Evolutionary conservation across 2,329 filamentous ascomycete species (phyloP).

Genomic region (Cladophialophora chaetospira): DNA sequence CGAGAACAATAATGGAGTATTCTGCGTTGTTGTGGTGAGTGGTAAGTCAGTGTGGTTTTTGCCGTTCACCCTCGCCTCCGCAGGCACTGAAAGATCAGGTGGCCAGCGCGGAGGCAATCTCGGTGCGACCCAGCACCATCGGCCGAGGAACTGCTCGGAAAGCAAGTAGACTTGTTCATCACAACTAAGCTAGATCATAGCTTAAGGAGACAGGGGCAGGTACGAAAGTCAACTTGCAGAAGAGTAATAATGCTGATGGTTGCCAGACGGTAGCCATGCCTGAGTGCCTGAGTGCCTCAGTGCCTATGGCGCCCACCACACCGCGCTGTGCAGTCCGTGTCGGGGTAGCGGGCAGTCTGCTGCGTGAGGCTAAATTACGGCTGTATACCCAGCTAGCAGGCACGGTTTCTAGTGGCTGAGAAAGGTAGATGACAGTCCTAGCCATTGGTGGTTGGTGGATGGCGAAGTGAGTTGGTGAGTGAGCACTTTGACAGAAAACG

Average conservation of each 20-base stretch:
- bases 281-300: background rate
- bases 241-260: background rate
- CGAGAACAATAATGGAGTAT: background rate
- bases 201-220: background rate
- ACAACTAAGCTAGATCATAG: background rate
- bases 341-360: background rate
- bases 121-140: background rate
- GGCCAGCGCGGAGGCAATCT: background rate
- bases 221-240: too few relatives aligned
- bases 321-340: background rate
- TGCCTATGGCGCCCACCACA: background rate
- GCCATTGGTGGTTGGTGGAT: constrained; percentile 7
- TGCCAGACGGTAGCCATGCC: background rate
- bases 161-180: background rate
- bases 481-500: constrained; percentile 9
- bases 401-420: background rate
- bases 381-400: constrained; percentile 1
- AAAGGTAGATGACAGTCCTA: background rate
- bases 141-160: background rate
- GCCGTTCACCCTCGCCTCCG: background rate
- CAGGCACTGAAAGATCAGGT: background rate
- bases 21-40: constrained; percentile 1
- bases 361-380: constrained; percentile 15
- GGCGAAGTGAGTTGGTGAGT: constrained; percentile 14
- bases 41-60: constrained; percentile 1